Conservation (phyloP, 192 early-diverging fungal species). For the Linnemannia hyalina region DNA sequence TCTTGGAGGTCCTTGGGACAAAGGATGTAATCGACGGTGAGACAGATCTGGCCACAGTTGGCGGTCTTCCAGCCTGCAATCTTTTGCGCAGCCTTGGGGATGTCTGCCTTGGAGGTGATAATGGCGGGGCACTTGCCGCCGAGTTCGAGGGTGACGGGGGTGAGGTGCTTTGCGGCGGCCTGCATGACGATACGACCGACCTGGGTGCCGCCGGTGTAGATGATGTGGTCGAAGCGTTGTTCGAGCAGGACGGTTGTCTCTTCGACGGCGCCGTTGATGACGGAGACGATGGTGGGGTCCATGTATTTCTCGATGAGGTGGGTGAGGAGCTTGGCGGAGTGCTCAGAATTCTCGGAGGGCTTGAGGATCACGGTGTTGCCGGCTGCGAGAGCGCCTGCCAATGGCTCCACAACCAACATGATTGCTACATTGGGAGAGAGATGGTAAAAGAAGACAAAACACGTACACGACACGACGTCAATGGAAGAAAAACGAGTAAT, state of each 20-base stretch:
- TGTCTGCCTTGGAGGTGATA: slow-evolving; percentile 75
- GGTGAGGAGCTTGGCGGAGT: slow-evolving; percentile 59
- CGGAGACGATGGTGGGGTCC: slow-evolving; percentile 59
- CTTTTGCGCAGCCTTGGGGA: slow-evolving; percentile 73
- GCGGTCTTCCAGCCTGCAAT: slow-evolving; percentile 85
- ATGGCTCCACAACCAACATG: slow-evolving; percentile 62
- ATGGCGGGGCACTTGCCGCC: slow-evolving; percentile 83
- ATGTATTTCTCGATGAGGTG: slow-evolving; percentile 68
- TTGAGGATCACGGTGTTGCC: slow-evolving; percentile 65
- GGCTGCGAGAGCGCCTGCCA: slow-evolving; percentile 70
- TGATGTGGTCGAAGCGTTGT: slow-evolving; percentile 73
- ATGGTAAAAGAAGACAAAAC: background rate
- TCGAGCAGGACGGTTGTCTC: slow-evolving; percentile 70
- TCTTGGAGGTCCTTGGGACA: slow-evolving; percentile 62
- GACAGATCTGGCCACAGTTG: slow-evolving; percentile 87
- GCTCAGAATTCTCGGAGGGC: slow-evolving; percentile 67
- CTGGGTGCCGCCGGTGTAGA: slow-evolving; percentile 72
- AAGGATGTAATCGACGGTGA: slow-evolving; percentile 81
- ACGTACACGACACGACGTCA: too few relatives aligned
- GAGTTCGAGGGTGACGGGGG: slow-evolving; percentile 73
- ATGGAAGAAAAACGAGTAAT: background rate
- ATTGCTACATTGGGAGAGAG: slow-evolving; percentile 38
- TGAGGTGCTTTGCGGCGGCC: slow-evolving; percentile 73
- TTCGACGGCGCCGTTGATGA: slow-evolving; percentile 69
- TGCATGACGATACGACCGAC: slow-evolving; percentile 72